Evolutionary conservation across 768 basidiomycete species (phyloP).

Genomic region (Termitomyces sp.): DNA sequence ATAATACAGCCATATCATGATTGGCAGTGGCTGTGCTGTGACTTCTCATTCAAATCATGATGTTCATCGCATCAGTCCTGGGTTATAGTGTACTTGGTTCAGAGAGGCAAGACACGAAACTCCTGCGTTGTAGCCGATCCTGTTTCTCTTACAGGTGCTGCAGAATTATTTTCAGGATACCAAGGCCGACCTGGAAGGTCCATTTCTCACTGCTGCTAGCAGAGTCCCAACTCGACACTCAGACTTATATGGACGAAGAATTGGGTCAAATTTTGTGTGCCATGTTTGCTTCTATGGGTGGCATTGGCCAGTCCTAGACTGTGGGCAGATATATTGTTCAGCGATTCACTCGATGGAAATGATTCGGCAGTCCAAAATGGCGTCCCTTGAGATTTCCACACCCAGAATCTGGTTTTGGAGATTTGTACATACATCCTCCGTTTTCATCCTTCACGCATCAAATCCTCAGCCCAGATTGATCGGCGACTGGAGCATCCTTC

Average conservation of each 20-base stretch:
- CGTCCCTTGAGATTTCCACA: not conserved
- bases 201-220: not conserved
- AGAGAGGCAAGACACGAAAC: not conserved
- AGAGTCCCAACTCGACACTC: not conserved
- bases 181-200: not conserved
- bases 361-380: not conserved
- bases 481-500: not conserved
- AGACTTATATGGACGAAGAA: not conserved
- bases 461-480: not conserved
- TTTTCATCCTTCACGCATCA: too few species aligned
- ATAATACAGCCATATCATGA: too few species aligned
- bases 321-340: not conserved
- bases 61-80: too few species aligned
- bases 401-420: too few species aligned
- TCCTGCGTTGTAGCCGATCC: too few species aligned
- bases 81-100: too few species aligned
- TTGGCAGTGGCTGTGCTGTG: not conserved
- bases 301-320: not conserved
- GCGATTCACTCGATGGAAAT: not conserved
- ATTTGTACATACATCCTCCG: too few species aligned
- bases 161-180: not conserved
- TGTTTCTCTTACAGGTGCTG: too few species aligned
- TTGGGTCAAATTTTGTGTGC: not conserved
- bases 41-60: not conserved
- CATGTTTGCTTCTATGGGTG: not conserved